These are phyloP conservation scores for Venustampulla echinocandica DNA, from an alignment of 495 filamentous ascomycete genomes.

Conservation along the genomic window DNA sequence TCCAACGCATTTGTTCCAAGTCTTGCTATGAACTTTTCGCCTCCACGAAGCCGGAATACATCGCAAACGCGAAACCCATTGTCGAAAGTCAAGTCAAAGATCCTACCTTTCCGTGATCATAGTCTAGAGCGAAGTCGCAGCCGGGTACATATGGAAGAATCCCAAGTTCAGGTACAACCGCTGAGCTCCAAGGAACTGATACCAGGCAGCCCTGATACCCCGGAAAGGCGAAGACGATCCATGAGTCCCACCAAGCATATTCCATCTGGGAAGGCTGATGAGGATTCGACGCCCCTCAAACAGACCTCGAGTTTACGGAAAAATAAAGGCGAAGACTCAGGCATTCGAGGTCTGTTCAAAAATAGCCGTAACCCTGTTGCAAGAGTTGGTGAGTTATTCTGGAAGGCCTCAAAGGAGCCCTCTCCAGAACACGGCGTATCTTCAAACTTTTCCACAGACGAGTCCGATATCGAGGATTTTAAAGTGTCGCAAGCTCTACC, in stretches of 20 bases:
- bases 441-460: constrained; percentile 34
- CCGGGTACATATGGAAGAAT: constrained; percentile 13
- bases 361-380: constrained; percentile 50
- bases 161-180: background rate
- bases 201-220: constrained; percentile 7
- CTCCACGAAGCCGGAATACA: constrained; percentile 41
- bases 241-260: constrained; percentile 18
- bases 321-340: constrained; percentile 22
- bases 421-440: constrained; percentile 19
- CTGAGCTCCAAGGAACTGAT: constrained; percentile 4
- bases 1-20: constrained; percentile 42
- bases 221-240: constrained; percentile 13
- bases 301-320: constrained; percentile 14
- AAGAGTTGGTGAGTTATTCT: constrained; percentile 47
- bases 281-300: constrained; percentile 5
- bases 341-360: constrained; percentile 46
- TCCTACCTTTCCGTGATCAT: constrained; percentile 36
- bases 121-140: constrained; percentile 21
- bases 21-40: constrained; percentile 47
- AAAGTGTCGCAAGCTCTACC: constrained; percentile 24
- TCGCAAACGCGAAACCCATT: constrained; percentile 43
- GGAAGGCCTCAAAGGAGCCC: constrained; percentile 37
- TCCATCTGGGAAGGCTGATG: constrained; percentile 8
- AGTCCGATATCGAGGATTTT: constrained; percentile 33
- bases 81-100: constrained; percentile 28